phyloP scores from a whole-genome alignment of 2,329 filamentous ascomycete species.

The Orbilia ellipsospora region DNA sequence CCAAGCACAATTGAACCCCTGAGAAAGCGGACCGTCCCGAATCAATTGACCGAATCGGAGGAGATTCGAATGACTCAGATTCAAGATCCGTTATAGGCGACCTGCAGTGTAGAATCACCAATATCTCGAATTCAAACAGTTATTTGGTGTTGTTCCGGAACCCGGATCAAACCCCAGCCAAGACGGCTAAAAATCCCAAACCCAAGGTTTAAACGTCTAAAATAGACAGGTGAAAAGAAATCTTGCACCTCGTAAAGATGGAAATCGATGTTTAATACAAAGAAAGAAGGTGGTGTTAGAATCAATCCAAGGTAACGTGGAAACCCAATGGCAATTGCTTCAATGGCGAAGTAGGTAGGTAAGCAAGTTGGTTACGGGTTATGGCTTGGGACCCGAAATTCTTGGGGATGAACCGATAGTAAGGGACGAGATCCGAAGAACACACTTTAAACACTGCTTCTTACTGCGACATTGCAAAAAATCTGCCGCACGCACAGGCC shows the following conservation, averaged over 20 bases:
- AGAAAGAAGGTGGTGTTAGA: slow-evolving; percentile 6
- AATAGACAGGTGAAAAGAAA: slow-evolving; percentile 16
- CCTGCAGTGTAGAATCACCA: background rate
- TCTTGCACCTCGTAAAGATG: background rate
- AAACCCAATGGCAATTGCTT: slow-evolving; percentile 1
- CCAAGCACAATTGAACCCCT: background rate
- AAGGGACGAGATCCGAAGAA: slow-evolving; percentile 17
- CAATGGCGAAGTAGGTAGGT: background rate
- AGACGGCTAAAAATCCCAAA: slow-evolving; percentile 52
- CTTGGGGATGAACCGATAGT: slow-evolving; percentile 13
- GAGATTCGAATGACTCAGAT: background rate
- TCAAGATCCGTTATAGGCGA: background rate
- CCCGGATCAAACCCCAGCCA: slow-evolving; percentile 39
- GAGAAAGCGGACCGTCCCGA: background rate
- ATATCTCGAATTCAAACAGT: slow-evolving; percentile 9
- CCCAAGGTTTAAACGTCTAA: slow-evolving; percentile 14
- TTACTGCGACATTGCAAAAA: background rate
- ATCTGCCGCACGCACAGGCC: slow-evolving; percentile 21
- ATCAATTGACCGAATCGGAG: slow-evolving; percentile 1
- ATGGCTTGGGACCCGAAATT: background rate
- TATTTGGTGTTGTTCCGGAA: slow-evolving; percentile 38
- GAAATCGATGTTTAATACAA: slow-evolving; percentile 25
- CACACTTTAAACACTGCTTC: slow-evolving; percentile 7
- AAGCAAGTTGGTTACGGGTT: background rate
- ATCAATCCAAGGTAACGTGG: background rate